phyloP scores from a whole-genome alignment of 2,329 filamentous ascomycete genomes.

The Bipolaris cookei region DNA sequence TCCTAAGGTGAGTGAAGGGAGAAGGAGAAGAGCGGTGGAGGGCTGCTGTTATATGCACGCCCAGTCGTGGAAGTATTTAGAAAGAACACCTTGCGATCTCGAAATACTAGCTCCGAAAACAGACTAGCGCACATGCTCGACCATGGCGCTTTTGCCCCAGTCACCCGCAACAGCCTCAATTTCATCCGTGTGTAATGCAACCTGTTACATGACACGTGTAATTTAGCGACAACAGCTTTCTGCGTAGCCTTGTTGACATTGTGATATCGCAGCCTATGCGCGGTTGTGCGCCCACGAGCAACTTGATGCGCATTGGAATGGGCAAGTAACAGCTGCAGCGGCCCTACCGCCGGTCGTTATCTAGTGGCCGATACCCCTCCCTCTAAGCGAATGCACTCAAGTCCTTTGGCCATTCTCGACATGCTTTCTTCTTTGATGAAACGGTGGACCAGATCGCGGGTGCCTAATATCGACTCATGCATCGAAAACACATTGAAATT shows the following conservation, averaged over 20 bases:
- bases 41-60: constrained; percentile 41
- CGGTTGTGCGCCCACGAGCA: constrained; percentile 4
- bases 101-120: constrained; percentile 21
- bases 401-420: neutral
- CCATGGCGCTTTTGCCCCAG: constrained; percentile 27
- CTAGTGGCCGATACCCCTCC: constrained; percentile 13
- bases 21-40: constrained; percentile 28
- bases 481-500: neutral
- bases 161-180: constrained; percentile 40
- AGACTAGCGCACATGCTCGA: constrained; percentile 32
- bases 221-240: constrained; percentile 24
- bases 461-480: neutral
- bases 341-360: constrained; percentile 6
- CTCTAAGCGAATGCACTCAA: constrained; percentile 12
- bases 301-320: neutral
- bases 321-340: neutral
- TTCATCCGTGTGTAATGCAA: constrained; percentile 35
- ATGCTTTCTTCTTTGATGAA: neutral
- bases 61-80: constrained; percentile 31
- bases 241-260: neutral
- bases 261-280: constrained; percentile 16
- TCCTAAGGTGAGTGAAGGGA: constrained; percentile 28
- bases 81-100: constrained; percentile 43
- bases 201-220: constrained; percentile 43
- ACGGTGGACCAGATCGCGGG: neutral